Base-by-base conservation (phyloP, 2,329 filamentous ascomycete species). In the Pyricularia grisea region DNA sequence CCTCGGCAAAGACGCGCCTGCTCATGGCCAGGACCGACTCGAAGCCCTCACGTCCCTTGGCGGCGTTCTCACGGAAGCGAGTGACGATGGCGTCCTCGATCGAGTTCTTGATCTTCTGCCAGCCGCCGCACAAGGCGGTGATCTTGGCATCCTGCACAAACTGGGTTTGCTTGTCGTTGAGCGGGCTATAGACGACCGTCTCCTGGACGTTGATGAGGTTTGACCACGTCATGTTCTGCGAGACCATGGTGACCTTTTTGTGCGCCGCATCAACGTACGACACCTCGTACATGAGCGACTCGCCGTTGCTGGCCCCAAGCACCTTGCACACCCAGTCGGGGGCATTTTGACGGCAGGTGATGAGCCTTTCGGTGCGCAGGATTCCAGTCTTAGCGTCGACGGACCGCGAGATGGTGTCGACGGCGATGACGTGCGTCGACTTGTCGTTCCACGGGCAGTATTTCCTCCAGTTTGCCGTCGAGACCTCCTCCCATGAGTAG, bases 361-460 rank as follows among this genome's bases (percentile, higher is more conserved):
- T 88, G 73, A 88, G 82, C 63, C 86, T 85, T 74, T 88, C 86
- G 31, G 86, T 88, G 72, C 85, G 84, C 70, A 88, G 83, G 75
- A 88, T 86, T 73, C 86, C 86, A 14, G 86, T 88, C 27, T 77
- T 77, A 1, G 82, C 77, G 74, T 88, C 85, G 78, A 88, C 82
- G 67, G 74, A 73, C 65, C 95, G 92, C 68, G 89, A 90, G 75
- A 99, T 81, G 17, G 94, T 98, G 82, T 99, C 95, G 76, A 98
- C 95, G 73, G 93, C 94, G 73, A 96, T 89, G 73, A 99, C 95
- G 80, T 99, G 95, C 60, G 93, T 92, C n/a, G 92, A 94, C 82
- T 97, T 95, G 79, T 97, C 92, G 83, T 99, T 99, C 94, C 95
- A 98, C 25, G 94, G 94, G 76, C 93, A 96, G 82, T 99, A 99